Conservation (phyloP, 108 stramenopile species). For the Conticribra weissflogii region DNA sequence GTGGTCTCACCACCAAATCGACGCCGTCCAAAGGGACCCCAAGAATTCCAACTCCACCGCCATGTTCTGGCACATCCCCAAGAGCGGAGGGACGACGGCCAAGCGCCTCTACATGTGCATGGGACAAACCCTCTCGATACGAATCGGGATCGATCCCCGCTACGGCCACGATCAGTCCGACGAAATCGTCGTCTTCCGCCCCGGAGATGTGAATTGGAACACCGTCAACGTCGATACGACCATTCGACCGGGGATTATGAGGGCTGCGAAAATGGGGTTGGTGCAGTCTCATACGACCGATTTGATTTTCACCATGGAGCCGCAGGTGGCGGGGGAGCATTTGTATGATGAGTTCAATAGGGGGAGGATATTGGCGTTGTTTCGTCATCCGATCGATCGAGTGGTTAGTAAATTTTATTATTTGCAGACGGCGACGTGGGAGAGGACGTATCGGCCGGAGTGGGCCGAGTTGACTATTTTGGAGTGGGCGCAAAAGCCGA, state of each 20-base stretch:
- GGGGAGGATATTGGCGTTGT: slow-evolving; percentile 46
- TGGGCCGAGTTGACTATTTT: slow-evolving; percentile 48
- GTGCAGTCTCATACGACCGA: slow-evolving; percentile 32
- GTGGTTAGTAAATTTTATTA: slow-evolving; percentile 64
- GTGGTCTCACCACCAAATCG: slow-evolving; percentile 32
- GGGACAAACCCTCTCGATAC: slow-evolving; percentile 31
- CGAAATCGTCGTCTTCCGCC: slow-evolving; percentile 36
- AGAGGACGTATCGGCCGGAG: slow-evolving; percentile 53
- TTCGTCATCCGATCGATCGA: slow-evolving; percentile 61
- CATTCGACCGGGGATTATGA: slow-evolving; percentile 32
- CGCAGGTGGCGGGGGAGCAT: slow-evolving; percentile 26
- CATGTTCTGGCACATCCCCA: slow-evolving; percentile 52
- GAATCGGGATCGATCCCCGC: slow-evolving; percentile 23
- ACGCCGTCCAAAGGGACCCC: slow-evolving; percentile 10
- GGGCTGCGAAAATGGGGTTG: slow-evolving; percentile 39
- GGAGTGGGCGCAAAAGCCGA: slow-evolving; percentile 42
- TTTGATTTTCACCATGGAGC: slow-evolving; percentile 39
- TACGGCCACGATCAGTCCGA: slow-evolving; percentile 35
- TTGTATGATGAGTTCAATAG: slow-evolving; percentile 37
- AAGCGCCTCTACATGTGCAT: slow-evolving; percentile 47
- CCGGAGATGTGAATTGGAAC: slow-evolving; percentile 16
- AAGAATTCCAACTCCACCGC: slow-evolving; percentile 10
- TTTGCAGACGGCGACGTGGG: slow-evolving; percentile 55
- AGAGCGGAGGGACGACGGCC: slow-evolving; percentile 49
- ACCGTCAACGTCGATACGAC: slow-evolving; percentile 53